Evolutionary conservation across 306 rosid genomes (phyloP).

Genomic region (Lathyrus sativus): DNA sequence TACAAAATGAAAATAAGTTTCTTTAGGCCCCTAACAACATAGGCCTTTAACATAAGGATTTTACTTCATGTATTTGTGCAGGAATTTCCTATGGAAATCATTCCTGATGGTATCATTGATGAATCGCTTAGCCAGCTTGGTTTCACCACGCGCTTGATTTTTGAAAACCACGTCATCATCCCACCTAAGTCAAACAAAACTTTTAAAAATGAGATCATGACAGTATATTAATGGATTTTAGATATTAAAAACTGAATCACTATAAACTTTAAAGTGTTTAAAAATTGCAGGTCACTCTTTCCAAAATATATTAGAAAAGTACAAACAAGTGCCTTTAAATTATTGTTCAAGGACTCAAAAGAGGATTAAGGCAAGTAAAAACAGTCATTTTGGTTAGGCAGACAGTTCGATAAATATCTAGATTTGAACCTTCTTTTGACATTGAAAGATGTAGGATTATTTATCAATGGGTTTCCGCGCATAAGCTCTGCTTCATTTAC

Average conservation of each 20-base stretch:
- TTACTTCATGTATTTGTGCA: conserved; percentile 91
- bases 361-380: not conserved
- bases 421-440: conserved; percentile 76
- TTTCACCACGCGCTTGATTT: conserved; percentile 92
- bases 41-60: not conserved
- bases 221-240: not conserved
- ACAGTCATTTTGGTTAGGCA: not conserved
- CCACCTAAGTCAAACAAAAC: conserved; percentile 54
- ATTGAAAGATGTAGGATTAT: conserved; percentile 66
- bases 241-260: not conserved
- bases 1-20: conserved; percentile 20
- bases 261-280: not conserved
- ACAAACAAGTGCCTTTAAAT: too few relatives aligned
- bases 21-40: conserved; percentile 12
- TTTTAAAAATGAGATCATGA: not conserved
- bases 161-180: conserved; percentile 94
- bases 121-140: conserved; percentile 85
- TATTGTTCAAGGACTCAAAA: too few relatives aligned
- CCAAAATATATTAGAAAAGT: not conserved
- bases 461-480: conserved; percentile 81
- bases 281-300: not conserved
- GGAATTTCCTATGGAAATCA: conserved; percentile 91
- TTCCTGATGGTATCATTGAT: conserved; percentile 91
- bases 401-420: conserved; percentile 6
- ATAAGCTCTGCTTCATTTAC: conserved; percentile 85